Evolutionary conservation across 768 basidiomycete genomes (phyloP), one percentile per base, ranked within the genome.

Genomic region (Tylopilus cervinicoccineus): DNA sequence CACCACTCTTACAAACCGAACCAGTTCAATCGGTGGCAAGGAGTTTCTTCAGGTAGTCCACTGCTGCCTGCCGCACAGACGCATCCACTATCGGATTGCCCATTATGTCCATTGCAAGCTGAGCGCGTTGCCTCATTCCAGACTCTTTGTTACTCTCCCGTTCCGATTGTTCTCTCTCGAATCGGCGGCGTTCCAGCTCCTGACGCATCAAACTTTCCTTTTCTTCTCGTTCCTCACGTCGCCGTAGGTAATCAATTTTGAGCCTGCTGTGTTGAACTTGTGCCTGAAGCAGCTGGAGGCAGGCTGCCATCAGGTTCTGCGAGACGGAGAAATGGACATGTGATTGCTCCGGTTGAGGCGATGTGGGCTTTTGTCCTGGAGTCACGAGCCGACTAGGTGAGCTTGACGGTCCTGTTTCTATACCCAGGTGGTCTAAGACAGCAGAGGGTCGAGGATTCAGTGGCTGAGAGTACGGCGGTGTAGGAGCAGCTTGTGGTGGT

Each of bases 21-120:
- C 53, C 48, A 55, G 56, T 54, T 66, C 56, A 66, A 43, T 68
- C 65, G 0, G 62, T 55, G 31, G 62, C 61, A 52, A 87, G 83
- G 24, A 86, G 67, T 59, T 78, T 82, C 68, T 84, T 84, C 55
- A 88, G 67, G 67, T 84, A 88, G 42, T 87, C 85, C 36, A 80
- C 75, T 4, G 85, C 86, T 5, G 80, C 80, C 55, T 80, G 77
- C 63, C 79, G 82, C 45, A 87, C 72, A 11, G 74, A 71, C n/a
- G 72, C 72, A 52, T 86, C 84, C 8, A 80, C 73, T 31, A 67
- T 70, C 6, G 76, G 74, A 53, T 81, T 86, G 19, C 74, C 72
- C 53, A 89, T 66, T 33, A 89, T 52, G 43, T 86, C 83, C 48
- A 83, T 79, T 20, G 87, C 87, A 50, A 78, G 76, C 49, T 81